Percentiles rank a stretch among this genome's conserved stretches.
phyloP scores from a whole-genome alignment of 2,329 filamentous ascomycete genomes.

The Purpureocillium lavendulum region DNA sequence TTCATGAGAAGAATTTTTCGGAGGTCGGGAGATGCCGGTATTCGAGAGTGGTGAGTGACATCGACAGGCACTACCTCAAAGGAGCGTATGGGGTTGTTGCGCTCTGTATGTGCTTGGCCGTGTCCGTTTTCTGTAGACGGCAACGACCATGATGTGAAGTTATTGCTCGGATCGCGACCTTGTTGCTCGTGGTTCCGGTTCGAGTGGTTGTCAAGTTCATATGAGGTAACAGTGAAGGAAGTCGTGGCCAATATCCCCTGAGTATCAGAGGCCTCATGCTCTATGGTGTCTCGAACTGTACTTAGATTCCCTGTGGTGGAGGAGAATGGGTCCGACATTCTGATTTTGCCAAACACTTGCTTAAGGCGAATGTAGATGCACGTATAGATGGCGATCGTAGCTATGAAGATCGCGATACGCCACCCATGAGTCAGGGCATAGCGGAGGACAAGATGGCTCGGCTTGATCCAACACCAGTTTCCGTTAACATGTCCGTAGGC shows the following conservation, averaged over 20 bases:
- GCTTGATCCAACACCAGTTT: conserved; percentile 36
- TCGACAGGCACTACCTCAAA: not conserved
- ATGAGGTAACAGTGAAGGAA: conserved; percentile 2
- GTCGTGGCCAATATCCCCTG: conserved; percentile 4
- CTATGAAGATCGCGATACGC: conserved; percentile 30
- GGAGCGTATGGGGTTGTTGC: not conserved
- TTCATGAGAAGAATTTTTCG: conserved; percentile 26
- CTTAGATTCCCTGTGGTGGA: too few species aligned
- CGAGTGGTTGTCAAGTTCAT: conserved; percentile 1
- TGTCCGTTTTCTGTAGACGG: not conserved
- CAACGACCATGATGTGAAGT: too few species aligned
- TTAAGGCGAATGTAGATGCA: conserved; percentile 22
- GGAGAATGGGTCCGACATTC: not conserved
- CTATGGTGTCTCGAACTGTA: too few species aligned
- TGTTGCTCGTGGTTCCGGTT: too few species aligned
- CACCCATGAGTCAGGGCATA: conserved; percentile 33
- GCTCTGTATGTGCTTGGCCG: too few species aligned
- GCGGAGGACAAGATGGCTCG: conserved; percentile 22
- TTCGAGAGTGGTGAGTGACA: not conserved
- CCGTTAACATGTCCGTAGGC: conserved; percentile 26
- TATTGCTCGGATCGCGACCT: too few species aligned
- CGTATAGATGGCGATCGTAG: conserved; percentile 28
- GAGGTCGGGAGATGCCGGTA: conserved; percentile 10
- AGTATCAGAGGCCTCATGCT: conserved; percentile 2
- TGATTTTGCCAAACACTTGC: conserved; percentile 5